Evolutionary conservation across 2,329 filamentous ascomycete genomes (phyloP), one percentile per base, ranked within the genome.

Genomic region (Blastomyces emzantsi): DNA sequence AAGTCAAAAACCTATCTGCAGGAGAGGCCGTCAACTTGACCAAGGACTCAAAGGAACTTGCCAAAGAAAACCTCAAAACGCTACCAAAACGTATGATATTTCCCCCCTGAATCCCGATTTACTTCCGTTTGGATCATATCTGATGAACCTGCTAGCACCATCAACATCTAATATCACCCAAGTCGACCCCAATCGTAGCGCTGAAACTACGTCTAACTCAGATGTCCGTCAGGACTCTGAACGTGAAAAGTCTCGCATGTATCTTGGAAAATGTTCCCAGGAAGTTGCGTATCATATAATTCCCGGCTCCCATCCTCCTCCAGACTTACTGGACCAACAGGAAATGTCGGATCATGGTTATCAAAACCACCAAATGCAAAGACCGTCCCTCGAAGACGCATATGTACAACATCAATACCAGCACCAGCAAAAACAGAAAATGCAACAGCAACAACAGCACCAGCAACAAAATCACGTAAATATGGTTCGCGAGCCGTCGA

Each of bases 251-350:
- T 87, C 85, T 59, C 82, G 83, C 63, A 76, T 82, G 45, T 88
- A 86, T 69, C 79, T 88, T 41, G 83, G 82, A 63, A 87, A 86
- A 74, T 88, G 85, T 71, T 82, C 87, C 60, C 84, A 87, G 68
- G 86, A 89, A 73, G 84, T 89, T 60, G 84, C 85, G 3, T 89
- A 88, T 69, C 83, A 88, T 65, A 80, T 89, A 43, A 84, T 86
- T 59, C 86, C 86, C n/a, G 82, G 85, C 28, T 79, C 82, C 45
- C 84, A 87, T 67, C 82, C 84, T 60, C 81, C 82, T 25, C 82
- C 83, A 13, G 83, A 85, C 19, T 68, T 78, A 51, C 73, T 71
- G 54, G 78, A 80, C 33, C 73, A 71, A 33, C 67, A 70, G 36
- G 75, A 80, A n/a, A 69, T 78, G 51, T 73, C 77, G 39, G 75